Percentiles rank a stretch among this genome's conserved stretches.
These are phyloP conservation scores for Lichtheimia ramosa DNA, from an alignment of 371 early-diverging fungal genomes.

Conservation along the genomic window DNA sequence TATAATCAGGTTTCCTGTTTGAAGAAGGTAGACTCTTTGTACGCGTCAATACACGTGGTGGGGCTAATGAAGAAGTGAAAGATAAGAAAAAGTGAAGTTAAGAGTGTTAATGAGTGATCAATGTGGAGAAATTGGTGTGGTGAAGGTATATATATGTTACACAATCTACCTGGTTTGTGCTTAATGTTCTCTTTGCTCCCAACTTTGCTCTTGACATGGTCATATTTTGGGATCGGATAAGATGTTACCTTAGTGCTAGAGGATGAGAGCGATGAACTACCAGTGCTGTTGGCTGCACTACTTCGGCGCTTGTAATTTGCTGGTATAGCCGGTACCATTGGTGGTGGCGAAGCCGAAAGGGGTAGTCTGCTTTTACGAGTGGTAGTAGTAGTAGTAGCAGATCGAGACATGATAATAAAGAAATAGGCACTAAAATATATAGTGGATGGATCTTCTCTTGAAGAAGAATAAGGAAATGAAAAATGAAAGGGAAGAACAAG, in stretches of 20 bases:
- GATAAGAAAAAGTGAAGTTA: no score
- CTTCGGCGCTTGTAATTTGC: conserved; percentile 3
- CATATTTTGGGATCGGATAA: conserved; percentile 7
- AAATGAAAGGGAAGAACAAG: neutral
- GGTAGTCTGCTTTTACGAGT: neutral
- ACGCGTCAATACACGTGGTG: conserved; percentile 2
- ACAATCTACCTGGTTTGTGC: conserved; percentile 13
- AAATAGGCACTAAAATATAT: neutral
- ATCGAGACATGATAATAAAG: neutral
- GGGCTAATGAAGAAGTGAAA: neutral
- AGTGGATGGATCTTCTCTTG: neutral
- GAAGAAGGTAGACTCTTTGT: conserved; percentile 3
- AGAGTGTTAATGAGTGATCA: neutral
- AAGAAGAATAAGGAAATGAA: neutral
- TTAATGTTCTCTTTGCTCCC: conserved; percentile 20
- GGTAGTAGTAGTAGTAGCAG: neutral
- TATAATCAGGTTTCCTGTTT: conserved; percentile 5
- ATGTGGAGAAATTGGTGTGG: neutral
- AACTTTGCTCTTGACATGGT: conserved; percentile 18
- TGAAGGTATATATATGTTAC: neutral
- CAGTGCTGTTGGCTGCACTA: neutral
- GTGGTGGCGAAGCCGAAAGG: neutral
- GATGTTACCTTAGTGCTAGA: conserved; percentile 2
- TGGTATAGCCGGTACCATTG: neutral
- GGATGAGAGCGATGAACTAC: neutral